Conservation (phyloP, 139 green algal species). For the Monoraphidium neglectum region DNA sequence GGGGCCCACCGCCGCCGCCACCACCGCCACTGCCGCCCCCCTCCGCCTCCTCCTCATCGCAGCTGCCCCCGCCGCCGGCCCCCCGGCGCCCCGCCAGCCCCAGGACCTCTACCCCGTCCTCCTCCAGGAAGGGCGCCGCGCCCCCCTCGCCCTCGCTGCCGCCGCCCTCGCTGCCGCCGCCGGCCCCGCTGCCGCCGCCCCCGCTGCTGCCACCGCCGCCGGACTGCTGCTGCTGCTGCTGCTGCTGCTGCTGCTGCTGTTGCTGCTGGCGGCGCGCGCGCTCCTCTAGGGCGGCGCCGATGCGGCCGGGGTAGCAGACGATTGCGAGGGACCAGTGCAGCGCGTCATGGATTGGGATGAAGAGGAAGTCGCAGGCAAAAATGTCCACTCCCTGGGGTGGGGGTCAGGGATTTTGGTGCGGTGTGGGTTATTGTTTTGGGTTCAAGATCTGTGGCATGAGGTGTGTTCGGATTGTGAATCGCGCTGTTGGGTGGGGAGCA, state of each 20-base stretch:
- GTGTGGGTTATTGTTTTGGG: too few species aligned
- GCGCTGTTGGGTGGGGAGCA: too few species aligned
- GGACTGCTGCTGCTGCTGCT: neutral
- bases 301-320: conserved; percentile 70
- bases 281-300: too few species aligned
- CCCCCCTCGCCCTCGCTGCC: too few species aligned
- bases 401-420: too few species aligned
- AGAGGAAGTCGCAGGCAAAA: conserved; percentile 86
- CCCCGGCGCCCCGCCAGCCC: neutral
- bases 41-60: neutral
- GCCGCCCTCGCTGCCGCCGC: too few species aligned
- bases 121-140: too few species aligned
- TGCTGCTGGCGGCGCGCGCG: too few species aligned
- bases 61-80: neutral
- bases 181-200: neutral
- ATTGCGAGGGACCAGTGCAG: conserved; percentile 92
- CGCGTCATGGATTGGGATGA: conserved; percentile 87
- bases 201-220: neutral
- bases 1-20: neutral
- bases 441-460: too few species aligned
- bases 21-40: neutral
- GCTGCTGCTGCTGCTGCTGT: conserved; percentile 5
- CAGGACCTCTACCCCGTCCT: too few species aligned
- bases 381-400: conserved; percentile 68
- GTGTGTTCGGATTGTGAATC: too few species aligned